Evolutionary conservation across 257 asterid species (phyloP).

Genomic region (Prunella vulgaris): DNA sequence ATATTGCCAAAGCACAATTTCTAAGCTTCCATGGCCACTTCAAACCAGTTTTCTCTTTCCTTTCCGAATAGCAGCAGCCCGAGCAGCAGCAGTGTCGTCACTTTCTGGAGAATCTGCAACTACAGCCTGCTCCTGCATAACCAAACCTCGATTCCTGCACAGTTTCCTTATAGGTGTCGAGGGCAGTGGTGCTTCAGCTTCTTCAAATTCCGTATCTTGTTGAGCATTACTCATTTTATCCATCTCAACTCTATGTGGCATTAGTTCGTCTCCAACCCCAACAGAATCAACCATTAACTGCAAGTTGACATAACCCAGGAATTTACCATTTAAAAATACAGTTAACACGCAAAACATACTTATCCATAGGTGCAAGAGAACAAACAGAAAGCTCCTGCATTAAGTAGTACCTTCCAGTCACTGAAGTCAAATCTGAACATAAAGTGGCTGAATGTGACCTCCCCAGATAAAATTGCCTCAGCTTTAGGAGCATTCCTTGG

Average conservation of each 20-base stretch:
- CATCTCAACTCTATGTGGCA: constrained; percentile 66
- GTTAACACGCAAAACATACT: background rate
- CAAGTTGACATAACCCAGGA: constrained; percentile 18
- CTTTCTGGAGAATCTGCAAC: constrained; percentile 86
- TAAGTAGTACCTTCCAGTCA: constrained; percentile 80
- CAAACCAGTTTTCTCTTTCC: constrained; percentile 59
- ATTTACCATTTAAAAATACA: background rate
- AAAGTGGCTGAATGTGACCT: constrained; percentile 63
- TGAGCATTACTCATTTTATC: constrained; percentile 16
- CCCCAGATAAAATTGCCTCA: constrained; percentile 60
- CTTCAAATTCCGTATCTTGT: constrained; percentile 28
- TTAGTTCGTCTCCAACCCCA: constrained; percentile 69
- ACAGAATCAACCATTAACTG: constrained; percentile 75
- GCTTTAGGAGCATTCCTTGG: constrained; percentile 92
- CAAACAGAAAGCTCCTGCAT: background rate
- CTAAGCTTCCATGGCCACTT: background rate
- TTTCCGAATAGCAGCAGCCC: constrained; percentile 54
- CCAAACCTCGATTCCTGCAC: constrained; percentile 81
- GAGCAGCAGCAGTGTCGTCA: constrained; percentile 32
- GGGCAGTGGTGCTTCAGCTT: constrained; percentile 35
- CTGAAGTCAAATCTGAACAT: constrained; percentile 71
- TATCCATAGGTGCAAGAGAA: background rate
- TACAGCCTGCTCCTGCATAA: constrained; percentile 71
- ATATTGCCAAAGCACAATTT: background rate
- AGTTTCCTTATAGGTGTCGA: constrained; percentile 88